Evolutionary conservation across 106 monocot genomes (phyloP), one percentile per base, ranked within the genome.

Genomic region (Allium fistulosum): DNA sequence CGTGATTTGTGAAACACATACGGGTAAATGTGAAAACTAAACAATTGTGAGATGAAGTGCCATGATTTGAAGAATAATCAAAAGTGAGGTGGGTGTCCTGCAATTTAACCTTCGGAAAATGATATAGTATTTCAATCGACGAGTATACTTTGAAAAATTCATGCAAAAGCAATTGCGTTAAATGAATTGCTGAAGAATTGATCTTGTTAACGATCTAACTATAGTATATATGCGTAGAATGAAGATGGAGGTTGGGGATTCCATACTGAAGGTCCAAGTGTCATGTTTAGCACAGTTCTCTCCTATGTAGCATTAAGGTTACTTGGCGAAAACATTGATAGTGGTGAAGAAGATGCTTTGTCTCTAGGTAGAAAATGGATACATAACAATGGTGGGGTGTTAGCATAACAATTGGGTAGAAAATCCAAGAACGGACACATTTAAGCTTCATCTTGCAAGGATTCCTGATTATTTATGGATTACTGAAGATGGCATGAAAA

Each of bases 401-500:
- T 73, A 37, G 58, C 48, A 75, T 70, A 55, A 64, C 84, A 88
- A 92, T 68, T 97, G 92, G 91, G 91, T 86, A 52, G 96, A 96
- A 70, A 84, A 96, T 79, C 81, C 91, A 60, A 86, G 76, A 53
- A 91, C 95, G 3, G 88, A 91, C 49, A 83, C 88, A 60, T 96
- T 96, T 68, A 96, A 88, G 75, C 60, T 91, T 68, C 95, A 96
- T 53, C 79, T 88, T 75, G 81, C 83, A 28, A 88, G 95, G 67
- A 70, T 91, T 28, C 69, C 69, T 62, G 95, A 96, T 73, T 96
- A 86, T 80, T 62, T 96, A 37, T 96, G 95, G 95, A 12, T 91
- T 58, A 82, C 95, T 51, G 95, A 95, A 84, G 95, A 97, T 79
- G 96, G 96, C 76, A 92, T 97, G 92, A 97, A 91, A 75, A 84